Base-by-base conservation (phyloP, 441 rosid species). In the Populus hybrid region DNA sequence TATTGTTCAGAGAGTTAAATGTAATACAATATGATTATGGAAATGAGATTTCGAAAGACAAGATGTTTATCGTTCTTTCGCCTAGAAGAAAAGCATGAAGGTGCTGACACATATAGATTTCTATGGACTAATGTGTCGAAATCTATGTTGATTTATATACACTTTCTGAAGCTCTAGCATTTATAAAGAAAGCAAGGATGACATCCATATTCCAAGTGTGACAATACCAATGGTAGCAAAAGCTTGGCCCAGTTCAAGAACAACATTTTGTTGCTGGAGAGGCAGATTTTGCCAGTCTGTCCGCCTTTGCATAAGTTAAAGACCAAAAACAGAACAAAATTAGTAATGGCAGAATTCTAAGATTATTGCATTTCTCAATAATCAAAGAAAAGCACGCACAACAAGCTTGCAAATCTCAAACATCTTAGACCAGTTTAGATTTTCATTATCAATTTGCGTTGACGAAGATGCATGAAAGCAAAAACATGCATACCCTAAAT, bases 201-300 rank as follows among this genome's bases (percentile, higher is more conserved):
- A 79, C 88, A 91, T 83, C 99, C 99, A 95, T 85, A 93, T 87
- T 75, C 94, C 98, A 6, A 90, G 86, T 0, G 89, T 83, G 66
- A 93, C 98, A 59, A 90, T 77, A 46, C 95, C 97, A 4, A 95
- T 73, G 1, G 97, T 95, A 1, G 91, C 94, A 67, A 88, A 81
- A 18, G 97, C 98, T 86, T 93, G 99, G 9, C 88, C 91, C 16
- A 89, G 81, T 84, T 95, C 98, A 36, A 74, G 77, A 63, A 87
- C 80, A 67, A 82, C 14, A 79, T 87, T 93, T 70, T 87, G 90
- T 71, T 84, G 83, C 88, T 90, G 81, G 18, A 84, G 83, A 0
- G 94, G 98, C 78, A 95, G 83, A 65, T 76, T 88, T 81, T 78
- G 83, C 99, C 99, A 95, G 63, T 93, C 95, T 59, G 97, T 92